phyloP scores from a whole-genome alignment of 345 rosid species.

The Citrus cavaleriei region DNA sequence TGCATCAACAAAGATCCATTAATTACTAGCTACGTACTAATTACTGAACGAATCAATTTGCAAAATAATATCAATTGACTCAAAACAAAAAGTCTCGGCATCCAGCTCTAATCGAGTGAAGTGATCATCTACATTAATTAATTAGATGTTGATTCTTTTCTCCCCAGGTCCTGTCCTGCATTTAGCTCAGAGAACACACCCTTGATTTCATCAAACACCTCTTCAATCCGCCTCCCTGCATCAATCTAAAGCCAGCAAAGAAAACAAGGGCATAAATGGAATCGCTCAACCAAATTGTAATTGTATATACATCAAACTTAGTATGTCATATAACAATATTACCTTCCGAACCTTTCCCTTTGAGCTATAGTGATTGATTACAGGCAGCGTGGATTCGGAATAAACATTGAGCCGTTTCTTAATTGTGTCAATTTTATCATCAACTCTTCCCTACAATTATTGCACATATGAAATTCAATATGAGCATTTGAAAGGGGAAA shows the following conservation, averaged over 20 bases:
- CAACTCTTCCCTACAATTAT: conserved; percentile 26
- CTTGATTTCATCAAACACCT: conserved; percentile 30
- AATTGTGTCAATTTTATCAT: conserved; percentile 30
- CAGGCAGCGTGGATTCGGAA: conserved; percentile 15
- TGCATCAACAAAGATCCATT: no score
- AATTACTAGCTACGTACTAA: no score
- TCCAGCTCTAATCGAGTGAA: neutral
- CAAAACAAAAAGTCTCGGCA: neutral
- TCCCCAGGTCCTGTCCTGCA: neutral
- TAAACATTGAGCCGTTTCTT: conserved; percentile 27
- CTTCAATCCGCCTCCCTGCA: conserved; percentile 29
- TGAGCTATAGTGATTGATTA: conserved; percentile 19
- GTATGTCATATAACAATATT: neutral
- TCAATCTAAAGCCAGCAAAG: conserved; percentile 15
- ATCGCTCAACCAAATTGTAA: neutral
- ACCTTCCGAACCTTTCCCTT: conserved; percentile 38
- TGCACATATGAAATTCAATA: neutral
- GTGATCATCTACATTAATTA: neutral
- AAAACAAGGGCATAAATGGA: no score
- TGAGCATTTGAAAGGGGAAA: neutral
- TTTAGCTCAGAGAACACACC: conserved; percentile 13
- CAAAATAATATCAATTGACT: neutral
- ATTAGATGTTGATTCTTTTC: neutral
- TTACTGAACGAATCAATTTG: no score
- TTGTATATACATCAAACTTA: neutral